Percentiles rank a stretch among this genome's conserved stretches.
These are phyloP conservation scores for Sergeia podlipaevii DNA, from an alignment of 208 protist genomes.

Conservation along the genomic window DNA sequence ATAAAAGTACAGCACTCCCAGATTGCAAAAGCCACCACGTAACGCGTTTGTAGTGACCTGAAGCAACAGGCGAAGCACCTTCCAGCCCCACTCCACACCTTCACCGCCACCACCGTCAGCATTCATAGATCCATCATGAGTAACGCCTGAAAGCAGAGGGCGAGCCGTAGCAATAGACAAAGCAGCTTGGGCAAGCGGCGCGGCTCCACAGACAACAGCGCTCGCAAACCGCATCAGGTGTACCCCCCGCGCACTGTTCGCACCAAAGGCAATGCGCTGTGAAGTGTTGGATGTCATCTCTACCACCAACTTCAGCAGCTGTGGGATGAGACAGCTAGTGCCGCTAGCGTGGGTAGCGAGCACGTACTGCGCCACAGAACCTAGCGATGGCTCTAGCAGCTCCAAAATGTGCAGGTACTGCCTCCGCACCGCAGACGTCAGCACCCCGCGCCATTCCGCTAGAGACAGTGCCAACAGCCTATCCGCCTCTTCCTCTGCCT, in stretches of 20 bases:
- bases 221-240: conserved; percentile 25
- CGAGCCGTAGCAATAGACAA: conserved; percentile 1
- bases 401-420: conserved; percentile 29
- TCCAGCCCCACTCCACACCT: conserved; percentile 57
- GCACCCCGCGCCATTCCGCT: conserved; percentile 32
- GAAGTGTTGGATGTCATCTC: conserved; percentile 34
- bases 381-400: conserved; percentile 21
- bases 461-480: conserved; percentile 5
- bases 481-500: neutral
- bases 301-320: conserved; percentile 26
- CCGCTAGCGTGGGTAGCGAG: conserved; percentile 7
- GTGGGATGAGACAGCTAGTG: conserved; percentile 10
- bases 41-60: conserved; percentile 35
- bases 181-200: conserved; percentile 2
- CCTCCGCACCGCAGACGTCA: conserved; percentile 28
- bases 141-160: too few species aligned
- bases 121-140: too few species aligned
- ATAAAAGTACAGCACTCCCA: conserved; percentile 50
- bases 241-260: conserved; percentile 15
- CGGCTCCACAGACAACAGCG: conserved; percentile 9
- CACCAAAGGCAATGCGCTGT: conserved; percentile 34
- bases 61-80: conserved; percentile 31
- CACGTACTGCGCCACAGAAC: conserved; percentile 14
- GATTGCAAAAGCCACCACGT: conserved; percentile 54
- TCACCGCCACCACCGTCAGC: too few species aligned